Base-by-base conservation (phyloP, 176 grass and related monocot species). In the Cenchrus purpureus region DNA sequence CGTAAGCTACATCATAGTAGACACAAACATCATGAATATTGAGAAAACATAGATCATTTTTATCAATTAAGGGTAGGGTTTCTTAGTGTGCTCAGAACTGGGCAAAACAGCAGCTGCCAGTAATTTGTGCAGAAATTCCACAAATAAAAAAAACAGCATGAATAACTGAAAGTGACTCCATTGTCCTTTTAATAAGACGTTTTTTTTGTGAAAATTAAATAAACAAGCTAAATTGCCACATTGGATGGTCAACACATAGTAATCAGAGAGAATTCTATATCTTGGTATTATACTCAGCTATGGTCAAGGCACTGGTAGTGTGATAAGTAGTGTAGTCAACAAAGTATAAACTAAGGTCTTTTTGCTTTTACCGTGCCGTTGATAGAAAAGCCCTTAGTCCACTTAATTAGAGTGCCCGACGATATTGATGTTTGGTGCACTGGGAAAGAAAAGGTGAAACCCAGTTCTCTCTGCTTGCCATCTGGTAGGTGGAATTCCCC, bases 391-490 rank as follows among this genome's bases (percentile, higher is more conserved):
- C 95, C 95, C 65, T 97, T 97, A 55, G 95, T 97, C 95, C 95
- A 97, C 77, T 92, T 97, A 84, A 97, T 90, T 59, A 97, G 90
- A n/a, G 86, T 94, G 60, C 95, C 95, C 7, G 95, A 91, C 4
- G 90, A 85, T 68, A 97, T 94, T 11, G 95, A 97, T 9, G 84
- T 89, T 85, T 97, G 95, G 84, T 94, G 86, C 75, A 97, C 92
- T 8, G 95, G 95, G 84, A 97, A 97, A 86, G 95, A 97, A 79
- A 97, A 97, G 34, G 95, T 97, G 85, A 97, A 97, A 40, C 95
- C 95, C 20, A 97, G 63, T 89, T 97, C 95, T 73, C 95, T 94
- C 57, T 94, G 90, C 55, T 82, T 94, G 31, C 95, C 92, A 68
- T 87, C 83, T 59, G 88, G 92, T 58, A 94, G 88, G 80, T 94